Evolutionary conservation across 108 stramenopile species (phyloP), one percentile per base, ranked within the genome.

Genomic region (Craspedostauros australis): DNA sequence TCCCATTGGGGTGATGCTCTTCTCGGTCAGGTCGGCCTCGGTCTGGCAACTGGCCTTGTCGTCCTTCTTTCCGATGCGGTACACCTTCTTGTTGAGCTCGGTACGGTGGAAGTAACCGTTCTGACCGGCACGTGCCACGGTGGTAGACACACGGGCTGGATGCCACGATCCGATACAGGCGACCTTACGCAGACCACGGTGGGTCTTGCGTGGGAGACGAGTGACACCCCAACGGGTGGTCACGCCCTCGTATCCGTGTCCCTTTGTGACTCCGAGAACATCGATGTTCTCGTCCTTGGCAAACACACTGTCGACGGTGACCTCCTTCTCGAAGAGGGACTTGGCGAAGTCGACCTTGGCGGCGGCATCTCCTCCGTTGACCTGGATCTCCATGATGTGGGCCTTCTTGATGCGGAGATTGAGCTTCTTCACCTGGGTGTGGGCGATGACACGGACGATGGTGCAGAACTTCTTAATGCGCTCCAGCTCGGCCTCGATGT

Each of bases 151-250:
- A 83, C 97, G 97, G 58, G 96, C 75, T 73, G 99, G 99, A 79
- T 99, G 99, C 99, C 99, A 99, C 21, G 99, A 95, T 62, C 99
- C 99, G 72, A 99, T 99, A 88, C 99, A 99, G 61, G 99, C 99
- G 33, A 99, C 97, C 95, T 99, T 99, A 62, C 99, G 94, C 42
- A 99, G 84, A 89, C 99, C 99, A 72, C 97, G 94, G 66, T 99
- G 99, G 44, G 99, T 98, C 95, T 99, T 99, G 44, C 99, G 95
- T 38, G 99, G 96, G 49, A 99, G 89, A 77, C 99, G 96, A 70
- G 93, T 80, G 55, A 98, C 97, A 55, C 99, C 99, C 96, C 97
- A 99, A 68, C 99, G 95, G 54, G 96, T 94, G 66, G 88, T 75
- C 52, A 99, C 99, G 54, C 99, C 99, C 80, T 97, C 96, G 62